Evolutionary conservation across 805 yeast genomes (phyloP), one percentile per base, ranked within the genome.

Genomic region (Ogataea nonfermentans): DNA sequence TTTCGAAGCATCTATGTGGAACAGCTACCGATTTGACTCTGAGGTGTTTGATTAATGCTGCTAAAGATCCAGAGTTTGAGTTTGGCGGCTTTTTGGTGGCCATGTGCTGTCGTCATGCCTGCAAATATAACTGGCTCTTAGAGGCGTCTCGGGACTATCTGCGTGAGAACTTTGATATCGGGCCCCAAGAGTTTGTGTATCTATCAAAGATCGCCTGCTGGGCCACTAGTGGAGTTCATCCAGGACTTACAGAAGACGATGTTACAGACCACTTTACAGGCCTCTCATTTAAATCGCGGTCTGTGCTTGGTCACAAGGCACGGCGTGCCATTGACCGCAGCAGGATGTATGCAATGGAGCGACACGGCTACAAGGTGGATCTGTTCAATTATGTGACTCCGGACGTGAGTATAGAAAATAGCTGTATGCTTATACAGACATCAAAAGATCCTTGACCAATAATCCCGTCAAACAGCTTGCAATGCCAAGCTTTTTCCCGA

Each of bases 1-100:
- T 89, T 3, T 88, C 96, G 4, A 89, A 89, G 59, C 97, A 89
- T 63, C 63, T 90, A 24, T 89, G 97, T 63, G 97, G 97, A 4
- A 95, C 84, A 3, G 97, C 97, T 1, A 90, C 96, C 0, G 97
- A 89, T 58, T 65, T 89, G 35, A 84, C 96, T 0, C 61, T 90
- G 17, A 70, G 78, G 49, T 82, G 88, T 62, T 57, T 88, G 2
- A 44, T 70, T 0, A 49, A 57, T 9, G 44, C 68, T 2, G 34
- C 35, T 7, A 31, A 32, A 12, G 43, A 26, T n/a, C 32, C 37
- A 2, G 29, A 35, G 3, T 35, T 32, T 22, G 38, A 51, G 9
- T 60, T 62, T 34, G 59, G 62, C 3, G 95, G 93, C 0, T 62
- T 84, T 46, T 63, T 85, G 20, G 86, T 89, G 23, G 97, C 97